Evolutionary conservation across 805 yeast species (phyloP).

Genomic region (Priceomyces carsonii): DNA sequence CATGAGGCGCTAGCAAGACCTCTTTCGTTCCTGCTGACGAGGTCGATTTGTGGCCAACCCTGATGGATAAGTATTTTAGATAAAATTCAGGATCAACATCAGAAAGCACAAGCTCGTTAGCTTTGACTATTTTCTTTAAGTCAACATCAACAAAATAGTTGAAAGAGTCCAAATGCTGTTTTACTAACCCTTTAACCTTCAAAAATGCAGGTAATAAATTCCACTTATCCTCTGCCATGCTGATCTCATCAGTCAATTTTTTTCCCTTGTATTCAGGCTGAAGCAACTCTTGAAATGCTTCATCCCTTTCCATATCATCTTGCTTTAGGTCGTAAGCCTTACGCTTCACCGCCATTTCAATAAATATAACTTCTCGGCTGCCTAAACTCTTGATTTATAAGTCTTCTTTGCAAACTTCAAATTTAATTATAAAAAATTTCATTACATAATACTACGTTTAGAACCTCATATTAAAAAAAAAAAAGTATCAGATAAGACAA

Average conservation of each 20-base stretch:
- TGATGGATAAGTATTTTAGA: slow-evolving; percentile 85
- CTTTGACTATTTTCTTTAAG: slow-evolving; percentile 85
- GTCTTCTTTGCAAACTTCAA: slow-evolving; percentile 1
- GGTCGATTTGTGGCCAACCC: slow-evolving; percentile 82
- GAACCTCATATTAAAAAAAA: no score
- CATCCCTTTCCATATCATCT: slow-evolving; percentile 40
- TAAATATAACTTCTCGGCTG: neutral
- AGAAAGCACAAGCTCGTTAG: slow-evolving; percentile 83
- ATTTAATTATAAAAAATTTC: slow-evolving; percentile 2
- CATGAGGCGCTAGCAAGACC: slow-evolving; percentile 83
- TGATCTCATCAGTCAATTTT: slow-evolving; percentile 79
- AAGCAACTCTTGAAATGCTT: slow-evolving; percentile 72
- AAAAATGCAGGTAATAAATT: slow-evolving; percentile 92
- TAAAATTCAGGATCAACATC: slow-evolving; percentile 98
- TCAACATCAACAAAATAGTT: slow-evolving; percentile 94
- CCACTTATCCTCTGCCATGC: slow-evolving; percentile 96
- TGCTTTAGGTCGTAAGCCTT: slow-evolving; percentile 10
- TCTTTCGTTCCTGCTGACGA: slow-evolving; percentile 52
- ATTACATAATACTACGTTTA: slow-evolving; percentile 8
- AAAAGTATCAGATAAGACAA: no score
- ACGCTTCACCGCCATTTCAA: slow-evolving; percentile 14
- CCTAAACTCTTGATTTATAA: neutral
- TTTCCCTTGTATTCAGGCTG: slow-evolving; percentile 87
- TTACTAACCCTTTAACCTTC: slow-evolving; percentile 93
- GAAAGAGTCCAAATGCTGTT: slow-evolving; percentile 97